phyloP scores from a whole-genome alignment of 768 basidiomycete species.

The Calocera cornea region DNA sequence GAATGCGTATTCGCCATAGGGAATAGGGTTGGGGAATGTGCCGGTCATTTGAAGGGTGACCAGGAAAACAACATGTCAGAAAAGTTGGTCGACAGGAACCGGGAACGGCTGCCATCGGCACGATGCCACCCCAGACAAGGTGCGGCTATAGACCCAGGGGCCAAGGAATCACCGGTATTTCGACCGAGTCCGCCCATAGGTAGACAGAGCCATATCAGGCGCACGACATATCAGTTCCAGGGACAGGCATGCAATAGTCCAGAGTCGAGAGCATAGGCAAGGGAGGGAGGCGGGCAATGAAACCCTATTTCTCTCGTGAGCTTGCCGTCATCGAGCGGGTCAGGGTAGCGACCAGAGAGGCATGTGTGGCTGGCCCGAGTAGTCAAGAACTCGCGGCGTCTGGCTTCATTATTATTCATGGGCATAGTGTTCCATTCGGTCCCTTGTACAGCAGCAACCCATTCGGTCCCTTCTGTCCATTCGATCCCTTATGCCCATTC shows the following conservation, averaged over 20 bases:
- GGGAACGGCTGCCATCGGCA: not conserved
- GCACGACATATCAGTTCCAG: not conserved
- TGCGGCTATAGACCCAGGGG: not conserved
- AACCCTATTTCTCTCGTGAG: not conserved
- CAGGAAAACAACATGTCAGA: constrained; percentile 3
- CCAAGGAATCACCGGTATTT: not conserved
- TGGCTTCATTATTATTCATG: too few species aligned
- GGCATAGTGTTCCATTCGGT: too few species aligned
- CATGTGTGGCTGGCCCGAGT: too few species aligned
- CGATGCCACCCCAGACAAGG: not conserved
- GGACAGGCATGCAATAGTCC: not conserved
- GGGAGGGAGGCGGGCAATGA: not conserved
- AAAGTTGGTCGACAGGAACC: not conserved
- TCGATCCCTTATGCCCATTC: too few species aligned
- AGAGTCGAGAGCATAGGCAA: not conserved
- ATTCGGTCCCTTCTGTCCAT: too few species aligned
- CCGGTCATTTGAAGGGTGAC: not conserved
- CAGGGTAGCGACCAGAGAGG: too few species aligned
- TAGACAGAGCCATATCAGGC: constrained; percentile 1
- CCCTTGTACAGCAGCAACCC: too few species aligned
- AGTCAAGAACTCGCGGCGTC: too few species aligned
- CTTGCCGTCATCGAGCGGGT: not conserved
- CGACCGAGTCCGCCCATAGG: not conserved
- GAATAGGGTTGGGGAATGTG: not conserved
- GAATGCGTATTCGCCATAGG: not conserved